Evolutionary conservation across 2,329 filamentous ascomycete species (phyloP), one percentile per base, ranked within the genome.

Genomic region (Fusarium buxicola): DNA sequence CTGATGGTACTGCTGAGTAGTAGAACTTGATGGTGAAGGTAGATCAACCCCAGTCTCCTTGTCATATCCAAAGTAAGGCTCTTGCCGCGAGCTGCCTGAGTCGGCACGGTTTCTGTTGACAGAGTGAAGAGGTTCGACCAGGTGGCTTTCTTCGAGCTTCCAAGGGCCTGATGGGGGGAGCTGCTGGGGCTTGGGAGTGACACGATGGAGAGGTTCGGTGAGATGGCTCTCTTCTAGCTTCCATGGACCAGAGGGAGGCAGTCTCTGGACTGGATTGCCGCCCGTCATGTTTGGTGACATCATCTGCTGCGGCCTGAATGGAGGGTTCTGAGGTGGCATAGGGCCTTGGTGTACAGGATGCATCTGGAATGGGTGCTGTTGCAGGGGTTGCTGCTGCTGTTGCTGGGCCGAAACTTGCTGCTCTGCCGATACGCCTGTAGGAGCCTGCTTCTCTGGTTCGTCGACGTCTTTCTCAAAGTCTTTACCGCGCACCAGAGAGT

Each of bases 211-310:
- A 24, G 85, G 85, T 60, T 84, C 79, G 2, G 79, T 73, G 31
- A 87, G 74, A 55, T 83, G 78, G 9, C 84, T 86, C 72, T 86
- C 83, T 60, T 86, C 79, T 7, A 84, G 72, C 45, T 81, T 83
- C 84, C 84, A 87, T 15, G 76, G 76, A 0, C 79, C 80, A n/a
- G 75, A 73, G 2, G 78, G 79, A 24, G 78, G 77, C 4, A 82
- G 74, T 25, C 69, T 76, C 30, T 79, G 77, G 8, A 80, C 71
- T 9, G 79, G 76, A 35, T 79, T 81, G 21, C 63, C 63, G 24
- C 55, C 65, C 34, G 46, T 53, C 40, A 72, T 64, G 24, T 63
- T 65, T 24, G 66, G 65, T 27, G 62, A 58, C 31, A 73, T 49
- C 49, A 71, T 60, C 5, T 56, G 55, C 13, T 65, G 63, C 25